Conservation (phyloP, 2,329 filamentous ascomycete species). For the Fusarium tjaetaba region DNA sequence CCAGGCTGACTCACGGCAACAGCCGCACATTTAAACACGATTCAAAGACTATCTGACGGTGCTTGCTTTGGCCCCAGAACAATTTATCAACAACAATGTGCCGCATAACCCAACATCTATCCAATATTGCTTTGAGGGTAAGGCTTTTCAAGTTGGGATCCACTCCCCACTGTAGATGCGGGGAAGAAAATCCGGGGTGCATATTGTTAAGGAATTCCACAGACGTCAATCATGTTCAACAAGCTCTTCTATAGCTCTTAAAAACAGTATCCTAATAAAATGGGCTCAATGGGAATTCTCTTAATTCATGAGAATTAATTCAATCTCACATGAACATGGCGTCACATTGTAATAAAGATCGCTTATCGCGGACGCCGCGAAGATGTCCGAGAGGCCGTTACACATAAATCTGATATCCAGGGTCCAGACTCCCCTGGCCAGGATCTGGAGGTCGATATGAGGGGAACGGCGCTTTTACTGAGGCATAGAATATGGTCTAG, state of each 20-base stretch:
- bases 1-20: neutral
- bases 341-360: neutral
- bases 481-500: constrained; percentile 11
- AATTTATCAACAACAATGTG: neutral
- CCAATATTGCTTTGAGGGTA: neutral
- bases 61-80: neutral
- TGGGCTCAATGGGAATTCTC: no score
- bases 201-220: constrained; percentile 21
- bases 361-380: neutral
- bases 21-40: neutral
- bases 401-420: neutral
- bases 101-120: neutral
- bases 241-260: neutral
- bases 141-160: neutral
- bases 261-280: neutral
- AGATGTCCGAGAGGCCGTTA: neutral
- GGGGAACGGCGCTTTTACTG: neutral
- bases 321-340: neutral
- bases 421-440: constrained; percentile 10
- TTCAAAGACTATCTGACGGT: neutral
- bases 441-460: neutral
- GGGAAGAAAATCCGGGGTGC: constrained; percentile 43
- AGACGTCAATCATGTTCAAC: neutral
- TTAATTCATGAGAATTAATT: neutral
- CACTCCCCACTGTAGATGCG: constrained; percentile 35